A percentile compares a stretch with the other conserved stretches of the same genome.
phyloP scores from a whole-genome alignment of 1,284 basidiomycete species.

The Agaricales sp. region DNA sequence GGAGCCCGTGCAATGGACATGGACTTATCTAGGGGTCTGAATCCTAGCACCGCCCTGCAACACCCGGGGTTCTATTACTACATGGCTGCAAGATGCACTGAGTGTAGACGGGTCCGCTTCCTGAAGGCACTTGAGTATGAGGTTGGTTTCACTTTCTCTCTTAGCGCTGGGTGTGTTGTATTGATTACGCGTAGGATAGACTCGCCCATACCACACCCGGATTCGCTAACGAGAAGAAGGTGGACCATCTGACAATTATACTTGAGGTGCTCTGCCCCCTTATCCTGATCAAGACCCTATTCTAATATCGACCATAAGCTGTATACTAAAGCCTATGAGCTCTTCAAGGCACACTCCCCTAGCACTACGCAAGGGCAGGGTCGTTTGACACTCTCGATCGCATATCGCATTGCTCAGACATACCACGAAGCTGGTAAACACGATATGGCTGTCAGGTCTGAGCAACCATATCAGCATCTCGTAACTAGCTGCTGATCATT shows the following conservation, averaged over 20 bases:
- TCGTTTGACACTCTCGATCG: conserved; percentile 76
- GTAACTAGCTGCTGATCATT: not conserved
- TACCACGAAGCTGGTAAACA: conserved; percentile 71
- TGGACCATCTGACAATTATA: conserved; percentile 74
- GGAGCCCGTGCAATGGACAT: conserved; percentile 39
- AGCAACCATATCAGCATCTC: not conserved
- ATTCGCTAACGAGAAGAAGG: conserved; percentile 80
- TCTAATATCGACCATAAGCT: too few relatives aligned
- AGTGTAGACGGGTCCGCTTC: conserved; percentile 62
- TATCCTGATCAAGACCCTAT: too few relatives aligned
- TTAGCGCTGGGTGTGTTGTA: not conserved
- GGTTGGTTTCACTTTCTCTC: conserved; percentile 23
- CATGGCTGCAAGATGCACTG: conserved; percentile 76
- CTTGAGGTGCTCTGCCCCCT: conserved; percentile 55
- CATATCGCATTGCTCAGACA: conserved; percentile 76
- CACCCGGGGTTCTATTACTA: conserved; percentile 90
- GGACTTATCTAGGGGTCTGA: conserved; percentile 47
- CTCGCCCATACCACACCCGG: conserved; percentile 37
- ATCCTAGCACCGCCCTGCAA: conserved; percentile 66
- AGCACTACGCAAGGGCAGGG: conserved; percentile 35
- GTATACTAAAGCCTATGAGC: conserved; percentile 83
- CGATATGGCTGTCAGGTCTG: conserved; percentile 73
- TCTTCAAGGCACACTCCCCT: conserved; percentile 70
- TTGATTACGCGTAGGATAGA: conserved; percentile 14
- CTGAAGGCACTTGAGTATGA: conserved; percentile 49